A percentile compares a stretch with the other conserved stretches of the same genome.
Conservation (phyloP, 1,284 basidiomycete species). For the Malassezia caprae region DNA sequence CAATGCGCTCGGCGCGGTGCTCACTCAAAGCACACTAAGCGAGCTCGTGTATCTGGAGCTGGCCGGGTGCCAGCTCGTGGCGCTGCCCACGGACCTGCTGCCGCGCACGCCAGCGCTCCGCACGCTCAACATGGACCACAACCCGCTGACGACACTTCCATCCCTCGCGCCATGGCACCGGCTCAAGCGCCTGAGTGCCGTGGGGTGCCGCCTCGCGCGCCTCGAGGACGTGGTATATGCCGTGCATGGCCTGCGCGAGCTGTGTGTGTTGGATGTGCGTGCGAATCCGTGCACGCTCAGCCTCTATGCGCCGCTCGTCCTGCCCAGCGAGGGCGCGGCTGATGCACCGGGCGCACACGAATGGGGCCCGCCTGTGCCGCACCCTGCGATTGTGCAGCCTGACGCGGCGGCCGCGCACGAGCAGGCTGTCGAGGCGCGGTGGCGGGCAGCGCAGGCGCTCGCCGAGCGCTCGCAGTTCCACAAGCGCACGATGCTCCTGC, state of each 20-base stretch:
- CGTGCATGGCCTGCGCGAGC: constrained; percentile 25
- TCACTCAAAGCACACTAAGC: not conserved
- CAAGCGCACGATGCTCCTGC: constrained; percentile 24
- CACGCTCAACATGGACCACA: constrained; percentile 60
- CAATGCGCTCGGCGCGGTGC: constrained; percentile 50
- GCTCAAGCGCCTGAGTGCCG: constrained; percentile 38
- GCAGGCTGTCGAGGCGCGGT: constrained; percentile 12
- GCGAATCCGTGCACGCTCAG: constrained; percentile 44
- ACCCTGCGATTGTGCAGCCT: constrained; percentile 35
- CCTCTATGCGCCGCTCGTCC: constrained; percentile 38
- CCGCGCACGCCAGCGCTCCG: constrained; percentile 72
- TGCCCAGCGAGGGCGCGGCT: constrained; percentile 10
- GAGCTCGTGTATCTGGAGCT: constrained; percentile 77
- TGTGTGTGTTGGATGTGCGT: constrained; percentile 36
- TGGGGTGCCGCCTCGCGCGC: constrained; percentile 35
- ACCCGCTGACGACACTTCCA: constrained; percentile 32
- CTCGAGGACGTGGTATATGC: constrained; percentile 28
- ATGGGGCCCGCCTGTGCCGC: constrained; percentile 34
- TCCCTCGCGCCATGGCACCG: constrained; percentile 23
- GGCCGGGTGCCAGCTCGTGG: constrained; percentile 73
- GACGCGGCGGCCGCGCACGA: constrained; percentile 17
- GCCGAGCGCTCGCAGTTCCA: constrained; percentile 44
- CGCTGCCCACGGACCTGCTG: constrained; percentile 62
- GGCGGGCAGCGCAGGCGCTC: constrained; percentile 19
- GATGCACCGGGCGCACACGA: not conserved